Base-by-base conservation (phyloP, 2,329 filamentous ascomycete species). In the Curvularia sp. region DNA sequence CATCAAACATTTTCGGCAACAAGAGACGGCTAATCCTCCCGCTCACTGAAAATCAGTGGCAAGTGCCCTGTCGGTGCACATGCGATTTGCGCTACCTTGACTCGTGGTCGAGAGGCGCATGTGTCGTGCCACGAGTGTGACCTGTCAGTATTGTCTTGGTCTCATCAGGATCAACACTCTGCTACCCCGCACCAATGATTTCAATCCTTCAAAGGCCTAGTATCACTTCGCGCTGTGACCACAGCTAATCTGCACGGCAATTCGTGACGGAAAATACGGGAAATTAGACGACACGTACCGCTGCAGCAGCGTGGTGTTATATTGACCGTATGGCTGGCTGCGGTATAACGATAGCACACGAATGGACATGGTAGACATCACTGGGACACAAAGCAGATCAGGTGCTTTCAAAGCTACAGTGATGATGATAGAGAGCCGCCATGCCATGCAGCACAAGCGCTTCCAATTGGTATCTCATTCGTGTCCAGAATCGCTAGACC, bases 171-270 rank as follows among this genome's bases (percentile, higher is more conserved):
- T 49, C 46, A 48, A 55, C 34, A 49, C 51, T 41, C 51, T 41
- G 47, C 51, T 50, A 59, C 56, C 56, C 34, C 51, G 39, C 56
- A 49, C 46, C 15, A 38, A 50, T 54, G 41, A 30, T 32, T 50
- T 25, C 28, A 23, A 19, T 36, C 19, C 21, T 45, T 19, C 39
- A 46, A 30, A 36, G 23, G 45, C 18, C n/a, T 23, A 21, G 52
- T 55, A 30, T 41, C n/a, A 52, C 38, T 12, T 28, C 49, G 59
- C 59, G 56, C 63, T 64, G 59, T 61, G 56, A 57, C 61, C 56
- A 57, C 47, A 55, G 51, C 30, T 56, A 59, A 61, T 62, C 8
- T 56, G 59, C 54, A 64, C 61, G 38, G 60, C 61, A 27, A 27
- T 45, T 25, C 10, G 39, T 59, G 49, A 41, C 23, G 36, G 25